Evolutionary conservation across 2,329 filamentous ascomycete species (phyloP), one percentile per base, ranked within the genome.

Genomic region (Boeremia lycopersici): DNA sequence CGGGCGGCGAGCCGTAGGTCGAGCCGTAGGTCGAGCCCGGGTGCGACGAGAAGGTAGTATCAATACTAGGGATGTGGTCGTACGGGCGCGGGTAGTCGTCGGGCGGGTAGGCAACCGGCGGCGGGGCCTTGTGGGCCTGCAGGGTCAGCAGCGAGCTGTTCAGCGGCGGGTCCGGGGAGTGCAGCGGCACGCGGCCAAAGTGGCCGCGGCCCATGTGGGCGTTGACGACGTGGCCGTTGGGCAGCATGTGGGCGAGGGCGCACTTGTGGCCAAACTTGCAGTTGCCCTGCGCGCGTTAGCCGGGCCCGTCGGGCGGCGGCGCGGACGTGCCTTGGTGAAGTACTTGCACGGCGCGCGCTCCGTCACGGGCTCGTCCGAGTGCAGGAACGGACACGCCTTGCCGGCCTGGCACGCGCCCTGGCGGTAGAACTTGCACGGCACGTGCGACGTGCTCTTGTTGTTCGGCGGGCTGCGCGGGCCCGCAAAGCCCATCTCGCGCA

Each of bases 251-350:
- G 62, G 96, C 91, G 72, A 98, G 91, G 71, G 93, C 93, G 81
- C 95, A 99, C 78, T 98, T 98, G 61, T 91, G 90, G 59, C 95
- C 95, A 75, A 98, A 99, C 77, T 98, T 98, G 86, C 95, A 99
- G 78, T 97, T 97, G 64, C 95, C 95, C 91, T 97, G 48, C 45
- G 10, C 15, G 7, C 5, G 40, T 51, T 15, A 51, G 48, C 9
- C 35, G 1, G 10, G 19, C 7, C 11, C 8, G 4, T 9, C 40
- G 1, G 23, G 40, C 33, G 28, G 15, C 8, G 4, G 15, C 12
- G 25, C 12, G 33, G 4, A 12, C 65, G 41, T 80, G 96, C 92
- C 88, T 98, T 99, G 72, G 93, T 90, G 76, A 98, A 99, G 79
- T 98, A 99, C 79, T 98, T 99, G 87, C 95, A 99, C 11, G 86